Percentiles rank a stretch among this genome's conserved stretches.
Evolutionary conservation across 1,284 basidiomycete species (phyloP).

Genomic region (Cutaneotrichosporon sp.): DNA sequence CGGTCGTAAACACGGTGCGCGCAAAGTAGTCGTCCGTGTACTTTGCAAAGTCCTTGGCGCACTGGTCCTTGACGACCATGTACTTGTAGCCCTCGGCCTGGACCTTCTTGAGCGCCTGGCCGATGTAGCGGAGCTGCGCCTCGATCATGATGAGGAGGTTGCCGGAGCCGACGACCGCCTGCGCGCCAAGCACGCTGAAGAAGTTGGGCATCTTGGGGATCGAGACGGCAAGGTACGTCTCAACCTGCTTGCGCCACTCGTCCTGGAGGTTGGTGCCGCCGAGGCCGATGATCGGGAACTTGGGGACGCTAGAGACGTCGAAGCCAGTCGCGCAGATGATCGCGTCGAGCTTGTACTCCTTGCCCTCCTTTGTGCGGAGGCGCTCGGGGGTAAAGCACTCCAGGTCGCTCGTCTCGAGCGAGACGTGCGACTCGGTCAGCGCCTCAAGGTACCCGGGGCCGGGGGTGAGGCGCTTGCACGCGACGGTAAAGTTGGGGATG

Average conservation of each 20-base stretch:
- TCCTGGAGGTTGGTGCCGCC: slow-evolving; percentile 41
- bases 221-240: slow-evolving; percentile 37
- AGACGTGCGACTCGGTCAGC: slow-evolving; percentile 36
- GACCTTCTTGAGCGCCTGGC: slow-evolving; percentile 18
- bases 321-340: slow-evolving; percentile 43
- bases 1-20: slow-evolving; percentile 33
- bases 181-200: slow-evolving; percentile 14
- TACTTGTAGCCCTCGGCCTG: slow-evolving; percentile 20
- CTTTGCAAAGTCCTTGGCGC: slow-evolving; percentile 37
- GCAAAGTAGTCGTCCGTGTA: slow-evolving; percentile 35
- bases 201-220: slow-evolving; percentile 42
- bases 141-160: slow-evolving; percentile 26
- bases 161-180: slow-evolving; percentile 14
- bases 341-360: slow-evolving; percentile 34
- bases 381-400: slow-evolving; percentile 32
- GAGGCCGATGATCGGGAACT: slow-evolving; percentile 32
- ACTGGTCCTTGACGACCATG: slow-evolving; percentile 33
- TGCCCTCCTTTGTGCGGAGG: slow-evolving; percentile 22
- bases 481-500: slow-evolving; percentile 31
- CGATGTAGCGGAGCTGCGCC: slow-evolving; percentile 24
- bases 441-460: slow-evolving; percentile 49
- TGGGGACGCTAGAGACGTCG: slow-evolving; percentile 36
- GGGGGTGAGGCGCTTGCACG: slow-evolving; percentile 43
- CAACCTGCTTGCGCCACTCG: slow-evolving; percentile 32
- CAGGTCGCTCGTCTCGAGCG: slow-evolving; percentile 28